Evolutionary conservation across 2,329 filamentous ascomycete species (phyloP).

Genomic region (Calycina marina): DNA sequence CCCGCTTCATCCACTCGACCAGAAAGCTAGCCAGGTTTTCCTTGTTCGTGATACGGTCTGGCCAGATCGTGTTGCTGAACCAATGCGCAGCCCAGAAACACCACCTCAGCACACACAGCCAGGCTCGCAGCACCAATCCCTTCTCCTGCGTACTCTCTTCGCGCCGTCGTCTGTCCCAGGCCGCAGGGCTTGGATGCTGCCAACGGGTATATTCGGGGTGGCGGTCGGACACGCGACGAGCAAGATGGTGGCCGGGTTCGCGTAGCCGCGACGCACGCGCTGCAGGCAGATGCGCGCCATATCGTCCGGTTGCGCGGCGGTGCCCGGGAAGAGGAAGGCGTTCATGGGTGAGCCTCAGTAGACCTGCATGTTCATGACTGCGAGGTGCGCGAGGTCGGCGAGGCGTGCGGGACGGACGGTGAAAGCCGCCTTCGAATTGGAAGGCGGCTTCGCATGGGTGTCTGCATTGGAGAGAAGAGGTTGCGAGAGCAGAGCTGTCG

Average conservation of each 20-base stretch:
- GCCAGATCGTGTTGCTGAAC: slow-evolving; percentile 6
- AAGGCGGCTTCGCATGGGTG: too few relatives aligned
- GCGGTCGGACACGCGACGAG: slow-evolving; percentile 9
- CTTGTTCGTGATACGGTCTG: slow-evolving; percentile 8
- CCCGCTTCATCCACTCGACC: slow-evolving; percentile 1
- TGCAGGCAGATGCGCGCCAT: slow-evolving; percentile 4
- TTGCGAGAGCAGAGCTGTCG: too few relatives aligned
- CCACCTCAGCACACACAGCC: slow-evolving; percentile 5
- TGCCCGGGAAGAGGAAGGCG: slow-evolving; percentile 7
- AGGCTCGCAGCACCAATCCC: background rate
- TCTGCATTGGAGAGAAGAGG: too few relatives aligned
- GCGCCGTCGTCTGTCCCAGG: slow-evolving; percentile 12
- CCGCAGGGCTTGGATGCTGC: slow-evolving; percentile 10
- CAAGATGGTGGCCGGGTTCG: slow-evolving; percentile 3
- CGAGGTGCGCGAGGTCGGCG: slow-evolving; percentile 7
- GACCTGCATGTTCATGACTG: slow-evolving; percentile 3
- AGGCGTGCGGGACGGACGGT: slow-evolving; percentile 9
- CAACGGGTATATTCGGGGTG: slow-evolving; percentile 7
- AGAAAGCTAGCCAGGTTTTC: slow-evolving; percentile 4
- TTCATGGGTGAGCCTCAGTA: slow-evolving; percentile 8
- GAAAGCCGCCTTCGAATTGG: slow-evolving; percentile 3
- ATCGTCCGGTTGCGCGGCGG: slow-evolving; percentile 6
- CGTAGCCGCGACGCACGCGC: slow-evolving; percentile 2
- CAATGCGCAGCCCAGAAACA: slow-evolving; percentile 4
- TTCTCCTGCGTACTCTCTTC: background rate